Evolutionary conservation across 352 stramenopile genomes (phyloP).

Genomic region (Phytophthora aleatoria): DNA sequence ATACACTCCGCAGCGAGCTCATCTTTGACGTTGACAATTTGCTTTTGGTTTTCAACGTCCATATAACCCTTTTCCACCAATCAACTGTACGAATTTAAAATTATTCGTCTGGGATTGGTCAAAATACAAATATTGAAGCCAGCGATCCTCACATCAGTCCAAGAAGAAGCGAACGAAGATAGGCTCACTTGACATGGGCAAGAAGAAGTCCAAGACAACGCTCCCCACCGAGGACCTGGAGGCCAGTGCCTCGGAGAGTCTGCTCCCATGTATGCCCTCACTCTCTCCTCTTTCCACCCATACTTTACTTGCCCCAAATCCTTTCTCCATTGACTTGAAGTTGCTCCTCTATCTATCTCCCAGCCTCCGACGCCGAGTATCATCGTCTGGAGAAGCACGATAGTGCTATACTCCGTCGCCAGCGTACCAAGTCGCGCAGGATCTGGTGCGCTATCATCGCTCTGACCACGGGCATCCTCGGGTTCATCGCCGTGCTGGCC

Average conservation of each 20-base stretch:
- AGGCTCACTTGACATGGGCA: slow-evolving; percentile 40
- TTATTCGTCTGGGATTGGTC: slow-evolving; percentile 13
- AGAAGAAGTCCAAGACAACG: slow-evolving; percentile 67
- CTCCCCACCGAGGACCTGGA: slow-evolving; percentile 52
- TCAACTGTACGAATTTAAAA: background rate
- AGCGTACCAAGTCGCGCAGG: slow-evolving; percentile 67
- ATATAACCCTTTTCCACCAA: slow-evolving; percentile 22
- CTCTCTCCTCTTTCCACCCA: background rate
- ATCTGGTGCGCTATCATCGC: slow-evolving; percentile 87
- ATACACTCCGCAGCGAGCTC: slow-evolving; percentile 15
- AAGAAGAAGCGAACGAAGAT: slow-evolving; percentile 18
- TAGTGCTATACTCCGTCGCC: slow-evolving; percentile 46
- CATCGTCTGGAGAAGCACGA: slow-evolving; percentile 40
- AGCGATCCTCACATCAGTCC: slow-evolving; percentile 32
- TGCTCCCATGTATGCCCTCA: slow-evolving; percentile 45
- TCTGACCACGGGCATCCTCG: slow-evolving; percentile 72
- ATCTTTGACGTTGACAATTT: slow-evolving; percentile 6
- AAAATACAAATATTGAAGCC: slow-evolving; percentile 41
- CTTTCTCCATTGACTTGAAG: slow-evolving; percentile 18
- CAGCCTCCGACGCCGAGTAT: slow-evolving; percentile 35
- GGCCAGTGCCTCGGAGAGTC: slow-evolving; percentile 45
- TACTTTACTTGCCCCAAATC: slow-evolving; percentile 3
- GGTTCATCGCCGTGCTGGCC: slow-evolving; percentile 82
- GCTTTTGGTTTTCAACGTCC: slow-evolving; percentile 5
- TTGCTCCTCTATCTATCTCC: background rate